phyloP scores from a whole-genome alignment of 2,329 filamentous ascomycete genomes.

The Cylindrodendrum hubeiense region DNA sequence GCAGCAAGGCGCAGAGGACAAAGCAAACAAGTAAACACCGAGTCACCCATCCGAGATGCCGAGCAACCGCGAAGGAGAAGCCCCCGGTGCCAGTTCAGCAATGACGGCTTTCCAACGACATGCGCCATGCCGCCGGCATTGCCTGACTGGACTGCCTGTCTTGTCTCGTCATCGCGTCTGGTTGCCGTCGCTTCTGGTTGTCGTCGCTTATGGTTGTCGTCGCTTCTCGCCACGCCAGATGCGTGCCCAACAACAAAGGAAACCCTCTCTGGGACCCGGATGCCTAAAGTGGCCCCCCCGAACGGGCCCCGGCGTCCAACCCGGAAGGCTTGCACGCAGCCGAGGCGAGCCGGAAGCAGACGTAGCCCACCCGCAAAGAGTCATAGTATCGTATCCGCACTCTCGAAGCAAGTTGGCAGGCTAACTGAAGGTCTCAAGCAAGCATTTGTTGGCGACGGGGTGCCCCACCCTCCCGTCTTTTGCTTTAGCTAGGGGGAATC shows the following conservation, averaged over 20 bases:
- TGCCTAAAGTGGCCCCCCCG: constrained; percentile 32
- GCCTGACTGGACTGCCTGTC: neutral
- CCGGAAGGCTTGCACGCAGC: constrained; percentile 12
- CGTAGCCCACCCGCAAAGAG: neutral
- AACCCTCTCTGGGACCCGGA: constrained; percentile 2
- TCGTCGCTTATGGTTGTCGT: no score
- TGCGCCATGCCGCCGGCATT: neutral
- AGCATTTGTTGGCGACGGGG: neutral
- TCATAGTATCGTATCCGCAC: neutral
- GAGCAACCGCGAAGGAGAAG: neutral
- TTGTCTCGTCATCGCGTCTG: no score
- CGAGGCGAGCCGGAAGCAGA: constrained; percentile 27
- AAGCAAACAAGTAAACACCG: neutral
- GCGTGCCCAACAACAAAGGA: constrained; percentile 3
- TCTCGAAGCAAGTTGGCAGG: neutral
- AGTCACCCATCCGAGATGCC: neutral
- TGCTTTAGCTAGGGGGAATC: neutral
- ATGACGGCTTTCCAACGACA: neutral
- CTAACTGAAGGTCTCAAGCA: neutral
- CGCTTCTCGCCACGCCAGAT: neutral
- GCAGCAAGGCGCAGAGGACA: neutral
- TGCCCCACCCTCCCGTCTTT: neutral
- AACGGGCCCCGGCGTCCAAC: constrained; percentile 13
- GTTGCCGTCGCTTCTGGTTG: no score
- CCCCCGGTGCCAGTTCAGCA: neutral